Evolutionary conservation across 2,329 filamentous ascomycete genomes (phyloP).

Genomic region (Thyridium curvatum): DNA sequence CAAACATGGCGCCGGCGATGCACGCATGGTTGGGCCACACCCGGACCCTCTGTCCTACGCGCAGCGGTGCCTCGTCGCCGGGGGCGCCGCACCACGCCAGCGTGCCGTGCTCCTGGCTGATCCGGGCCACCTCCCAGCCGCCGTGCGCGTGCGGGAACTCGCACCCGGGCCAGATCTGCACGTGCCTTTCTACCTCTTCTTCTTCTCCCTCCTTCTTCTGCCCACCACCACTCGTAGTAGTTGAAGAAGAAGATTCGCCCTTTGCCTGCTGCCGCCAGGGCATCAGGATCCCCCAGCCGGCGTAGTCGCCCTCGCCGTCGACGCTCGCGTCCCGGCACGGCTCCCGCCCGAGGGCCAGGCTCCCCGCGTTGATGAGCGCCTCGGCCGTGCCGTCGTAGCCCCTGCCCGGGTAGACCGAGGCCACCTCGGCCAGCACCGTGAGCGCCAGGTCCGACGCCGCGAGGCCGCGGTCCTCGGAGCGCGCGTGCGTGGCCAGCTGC

Average conservation of each 20-base stretch:
- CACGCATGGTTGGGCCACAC: constrained; percentile 81
- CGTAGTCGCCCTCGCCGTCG: constrained; percentile 40
- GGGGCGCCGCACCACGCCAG: constrained; percentile 49
- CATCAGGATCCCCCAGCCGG: constrained; percentile 64
- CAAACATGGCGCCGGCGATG: constrained; percentile 64
- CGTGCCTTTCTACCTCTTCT: not conserved
- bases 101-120: constrained; percentile 76
- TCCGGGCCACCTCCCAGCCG: constrained; percentile 62
- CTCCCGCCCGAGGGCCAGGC: constrained; percentile 65
- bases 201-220: no score
- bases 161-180: constrained; percentile 26
- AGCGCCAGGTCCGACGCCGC: constrained; percentile 55
- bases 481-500: constrained; percentile 66
- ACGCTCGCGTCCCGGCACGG: constrained; percentile 50
- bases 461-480: constrained; percentile 27
- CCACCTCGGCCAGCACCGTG: constrained; percentile 65
- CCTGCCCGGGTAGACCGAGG: constrained; percentile 58
- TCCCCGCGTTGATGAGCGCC: constrained; percentile 62
- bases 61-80: constrained; percentile 39
- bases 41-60: constrained; percentile 59
- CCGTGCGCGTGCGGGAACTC: constrained; percentile 32
- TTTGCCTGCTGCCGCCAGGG: constrained; percentile 43
- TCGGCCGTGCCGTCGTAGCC: constrained; percentile 45
- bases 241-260: no score
- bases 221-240: no score